phyloP scores from a whole-genome alignment of 2,329 filamentous ascomycete species.

The Cercospora sp. region DNA sequence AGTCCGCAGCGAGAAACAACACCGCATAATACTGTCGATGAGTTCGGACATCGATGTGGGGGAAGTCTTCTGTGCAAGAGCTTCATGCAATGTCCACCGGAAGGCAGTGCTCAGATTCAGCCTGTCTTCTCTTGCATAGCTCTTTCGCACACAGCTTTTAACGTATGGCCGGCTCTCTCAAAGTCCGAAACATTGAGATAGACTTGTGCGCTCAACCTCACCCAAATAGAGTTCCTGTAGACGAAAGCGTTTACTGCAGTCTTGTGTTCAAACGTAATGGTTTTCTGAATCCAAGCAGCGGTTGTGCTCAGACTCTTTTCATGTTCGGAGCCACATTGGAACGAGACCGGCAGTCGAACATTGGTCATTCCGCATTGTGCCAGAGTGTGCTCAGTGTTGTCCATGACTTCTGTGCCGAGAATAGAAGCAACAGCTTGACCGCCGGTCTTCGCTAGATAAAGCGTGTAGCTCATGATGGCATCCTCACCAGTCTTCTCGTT shows the following conservation, averaged over 20 bases:
- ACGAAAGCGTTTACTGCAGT: slow-evolving; percentile 68
- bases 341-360: slow-evolving; percentile 65
- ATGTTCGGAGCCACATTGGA: slow-evolving; percentile 36
- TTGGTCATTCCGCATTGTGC: slow-evolving; percentile 59
- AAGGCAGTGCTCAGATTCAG: background rate
- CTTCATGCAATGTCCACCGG: background rate
- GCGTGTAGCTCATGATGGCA: slow-evolving; percentile 64
- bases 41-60: background rate
- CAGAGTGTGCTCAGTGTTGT: slow-evolving; percentile 63
- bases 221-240: slow-evolving; percentile 65
- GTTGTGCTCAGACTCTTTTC: slow-evolving; percentile 25
- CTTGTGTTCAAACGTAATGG: slow-evolving; percentile 58
- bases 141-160: slow-evolving; percentile 2
- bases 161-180: slow-evolving; percentile 41
- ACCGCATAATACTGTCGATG: background rate
- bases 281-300: slow-evolving; percentile 41
- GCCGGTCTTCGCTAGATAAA: slow-evolving; percentile 62
- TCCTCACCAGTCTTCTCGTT: slow-evolving; percentile 59
- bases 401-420: slow-evolving; percentile 70
- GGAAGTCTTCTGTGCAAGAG: background rate
- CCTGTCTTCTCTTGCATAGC: background rate
- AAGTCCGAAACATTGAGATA: slow-evolving; percentile 79
- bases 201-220: slow-evolving; percentile 73
- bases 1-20: background rate
- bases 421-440: slow-evolving; percentile 60